Conservation (phyloP, 2,329 filamentous ascomycete genomes). For the Coccinonectria pachysandricola region DNA sequence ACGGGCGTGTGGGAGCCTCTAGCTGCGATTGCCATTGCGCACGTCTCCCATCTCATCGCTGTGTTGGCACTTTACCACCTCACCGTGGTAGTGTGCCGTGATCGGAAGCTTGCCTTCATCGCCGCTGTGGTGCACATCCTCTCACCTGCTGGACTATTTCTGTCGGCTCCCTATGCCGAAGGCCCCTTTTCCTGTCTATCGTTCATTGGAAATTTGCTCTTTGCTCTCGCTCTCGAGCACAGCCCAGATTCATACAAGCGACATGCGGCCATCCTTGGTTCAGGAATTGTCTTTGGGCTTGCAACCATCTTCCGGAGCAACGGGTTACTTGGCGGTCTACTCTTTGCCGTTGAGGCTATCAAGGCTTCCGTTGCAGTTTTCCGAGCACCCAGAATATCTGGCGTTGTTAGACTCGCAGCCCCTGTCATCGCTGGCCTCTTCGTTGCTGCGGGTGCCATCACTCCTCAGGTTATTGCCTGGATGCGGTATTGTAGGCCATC, state of each 20-base stretch:
- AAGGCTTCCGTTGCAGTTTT: slow-evolving; percentile 21
- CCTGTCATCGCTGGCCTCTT: slow-evolving; percentile 56
- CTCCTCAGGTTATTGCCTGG: slow-evolving; percentile 71
- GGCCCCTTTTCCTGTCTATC: slow-evolving; percentile 68
- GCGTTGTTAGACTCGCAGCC: slow-evolving; percentile 42
- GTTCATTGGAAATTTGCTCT: slow-evolving; percentile 62
- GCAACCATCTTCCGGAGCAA: slow-evolving; percentile 74
- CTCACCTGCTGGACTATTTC: slow-evolving; percentile 80
- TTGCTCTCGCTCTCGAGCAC: slow-evolving; percentile 38
- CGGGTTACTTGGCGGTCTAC: slow-evolving; percentile 69
- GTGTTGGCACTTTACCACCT: slow-evolving; percentile 63
- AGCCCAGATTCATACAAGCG: slow-evolving; percentile 19
- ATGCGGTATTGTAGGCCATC: slow-evolving; percentile 49
- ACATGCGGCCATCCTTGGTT: slow-evolving; percentile 45
- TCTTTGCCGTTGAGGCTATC: slow-evolving; percentile 57
- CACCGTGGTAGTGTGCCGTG: slow-evolving; percentile 43
- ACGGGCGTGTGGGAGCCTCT: slow-evolving; percentile 27
- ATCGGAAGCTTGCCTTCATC: slow-evolving; percentile 50
- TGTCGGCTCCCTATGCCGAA: slow-evolving; percentile 80
- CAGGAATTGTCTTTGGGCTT: slow-evolving; percentile 60
- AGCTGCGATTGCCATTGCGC: slow-evolving; percentile 57
- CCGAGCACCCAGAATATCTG: slow-evolving; percentile 20
- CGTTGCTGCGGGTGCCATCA: slow-evolving; percentile 55
- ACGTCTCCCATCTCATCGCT: slow-evolving; percentile 66
- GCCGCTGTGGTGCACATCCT: slow-evolving; percentile 68